Evolutionary conservation across 2,329 filamentous ascomycete genomes (phyloP).

Genomic region (Lachnum nothofagi): DNA sequence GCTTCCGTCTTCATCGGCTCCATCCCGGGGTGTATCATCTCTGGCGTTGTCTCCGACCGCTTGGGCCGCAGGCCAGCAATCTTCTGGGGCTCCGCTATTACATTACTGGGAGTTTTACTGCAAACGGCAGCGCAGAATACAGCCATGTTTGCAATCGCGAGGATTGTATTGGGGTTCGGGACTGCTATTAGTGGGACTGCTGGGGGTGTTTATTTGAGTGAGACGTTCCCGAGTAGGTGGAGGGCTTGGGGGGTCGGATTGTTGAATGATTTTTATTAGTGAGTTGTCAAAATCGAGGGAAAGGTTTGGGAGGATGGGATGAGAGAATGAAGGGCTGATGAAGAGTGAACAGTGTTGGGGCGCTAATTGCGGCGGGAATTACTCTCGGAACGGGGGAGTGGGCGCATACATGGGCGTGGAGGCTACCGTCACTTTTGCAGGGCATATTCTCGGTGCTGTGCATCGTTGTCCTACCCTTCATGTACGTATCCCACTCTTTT

Average conservation of each 20-base stretch:
- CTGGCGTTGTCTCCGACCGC: constrained; percentile 36
- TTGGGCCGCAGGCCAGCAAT: constrained; percentile 33
- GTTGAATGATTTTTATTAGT: constrained; percentile 36
- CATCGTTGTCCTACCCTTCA: constrained; percentile 22
- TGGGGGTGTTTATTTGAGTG: constrained; percentile 44
- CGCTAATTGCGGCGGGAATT: constrained; percentile 35
- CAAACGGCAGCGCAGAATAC: constrained; percentile 25
- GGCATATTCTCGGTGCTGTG: constrained; percentile 27
- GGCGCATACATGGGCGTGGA: constrained; percentile 36
- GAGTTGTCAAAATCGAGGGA: constrained; percentile 7
- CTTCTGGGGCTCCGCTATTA: constrained; percentile 23
- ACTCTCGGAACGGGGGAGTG: constrained; percentile 35
- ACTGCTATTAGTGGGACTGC: constrained; percentile 32
- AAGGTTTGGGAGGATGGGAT: neutral
- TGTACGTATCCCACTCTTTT: constrained; percentile 14
- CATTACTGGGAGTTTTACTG: constrained; percentile 23
- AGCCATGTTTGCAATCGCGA: constrained; percentile 25
- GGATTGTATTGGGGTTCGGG: constrained; percentile 22
- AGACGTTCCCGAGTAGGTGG: constrained; percentile 43
- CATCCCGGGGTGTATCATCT: constrained; percentile 40
- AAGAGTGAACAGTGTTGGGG: constrained; percentile 25
- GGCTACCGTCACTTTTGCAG: constrained; percentile 31
- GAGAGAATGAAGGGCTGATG: neutral
- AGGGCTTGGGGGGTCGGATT: constrained; percentile 42
- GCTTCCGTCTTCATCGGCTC: constrained; percentile 51